Evolutionary conservation across 2,329 filamentous ascomycete genomes (phyloP).

Genomic region (Cytospora chrysosperma): DNA sequence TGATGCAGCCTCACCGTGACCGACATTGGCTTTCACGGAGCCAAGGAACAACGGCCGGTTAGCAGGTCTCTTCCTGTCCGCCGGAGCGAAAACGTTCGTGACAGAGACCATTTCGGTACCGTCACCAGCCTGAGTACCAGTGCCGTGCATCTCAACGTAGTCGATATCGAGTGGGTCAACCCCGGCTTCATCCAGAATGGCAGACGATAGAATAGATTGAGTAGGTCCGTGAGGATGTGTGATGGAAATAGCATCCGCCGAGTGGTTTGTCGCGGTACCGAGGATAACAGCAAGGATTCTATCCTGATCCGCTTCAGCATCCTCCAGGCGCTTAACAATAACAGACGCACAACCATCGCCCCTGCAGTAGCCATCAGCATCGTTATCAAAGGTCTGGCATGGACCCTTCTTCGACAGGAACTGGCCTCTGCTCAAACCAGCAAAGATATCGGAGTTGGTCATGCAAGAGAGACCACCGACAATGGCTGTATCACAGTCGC

Average conservation of each 20-base stretch:
- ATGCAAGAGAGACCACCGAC: constrained; percentile 76
- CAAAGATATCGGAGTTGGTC: constrained; percentile 79
- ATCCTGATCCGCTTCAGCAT: constrained; percentile 76
- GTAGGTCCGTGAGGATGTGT: constrained; percentile 78
- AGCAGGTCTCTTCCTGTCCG: constrained; percentile 43
- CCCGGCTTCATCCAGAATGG: constrained; percentile 69
- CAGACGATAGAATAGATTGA: constrained; percentile 69
- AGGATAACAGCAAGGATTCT: constrained; percentile 73
- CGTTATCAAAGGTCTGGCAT: constrained; percentile 79
- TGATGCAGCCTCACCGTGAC: constrained; percentile 62
- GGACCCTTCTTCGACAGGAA: constrained; percentile 75
- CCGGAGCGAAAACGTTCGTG: constrained; percentile 52
- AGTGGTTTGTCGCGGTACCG: constrained; percentile 77
- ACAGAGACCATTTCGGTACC: constrained; percentile 80
- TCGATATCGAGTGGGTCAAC: constrained; percentile 74
- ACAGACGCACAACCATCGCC: constrained; percentile 74
- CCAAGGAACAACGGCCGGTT: constrained; percentile 60
- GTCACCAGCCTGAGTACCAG: constrained; percentile 83
- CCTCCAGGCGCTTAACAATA: constrained; percentile 75
- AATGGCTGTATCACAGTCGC: constrained; percentile 78
- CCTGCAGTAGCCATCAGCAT: constrained; percentile 79
- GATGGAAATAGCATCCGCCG: constrained; percentile 76
- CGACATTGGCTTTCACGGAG: constrained; percentile 63
- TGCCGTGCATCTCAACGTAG: constrained; percentile 89
- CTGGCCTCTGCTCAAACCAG: constrained; percentile 71